Base-by-base conservation (phyloP, 495 filamentous ascomycete species). In the Hypoxylon fuscum region DNA sequence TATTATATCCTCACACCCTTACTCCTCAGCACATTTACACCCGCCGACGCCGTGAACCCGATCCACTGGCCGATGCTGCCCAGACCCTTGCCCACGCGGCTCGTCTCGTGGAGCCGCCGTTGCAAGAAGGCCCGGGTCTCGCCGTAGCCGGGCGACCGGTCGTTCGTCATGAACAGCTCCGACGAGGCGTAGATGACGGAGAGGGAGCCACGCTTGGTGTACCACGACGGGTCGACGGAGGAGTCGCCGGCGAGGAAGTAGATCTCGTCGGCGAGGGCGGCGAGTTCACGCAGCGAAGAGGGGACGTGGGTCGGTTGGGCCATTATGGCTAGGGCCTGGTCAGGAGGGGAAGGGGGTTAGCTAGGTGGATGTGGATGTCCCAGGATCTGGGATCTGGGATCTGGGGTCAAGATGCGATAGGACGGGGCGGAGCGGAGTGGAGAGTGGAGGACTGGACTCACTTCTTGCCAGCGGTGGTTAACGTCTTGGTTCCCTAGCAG, bases 131-230 rank as follows among this genome's bases (percentile, higher is more conserved):
- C 76, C 63, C 88, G 88, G 18, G 95, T 98, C 48, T 91, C 90
- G 1, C 57, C 65, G 62, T 88, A 91, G 11, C 83, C 85, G 0
- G 79, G 71, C 0, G 85, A 89, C 51, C 72, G 75, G 71, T 98
- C 96, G 40, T 88, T 89, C 12, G 92, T 98, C 93, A 97, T 96
- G 74, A 93, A 93, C 2, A 97, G 77, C 74, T 98, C 95, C 22
- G 88, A 85, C 34, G 87, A 88, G 20, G 91, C 90, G 70, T 98
- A 98, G 63, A 97, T 85, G 9, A 86, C 81, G 2, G 89, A 84
- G 4, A 98, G 78, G 1, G 85, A 85, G 5, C 88, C 85, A 5
- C 95, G 87, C 72, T 95, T 95, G 51, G 92, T 90, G 71, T 98
- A 98, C 95, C 95, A 98, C 9, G 83, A 83, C 0, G 85, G 82